A percentile compares a stretch with the other conserved stretches of the same genome.
phyloP scores from a whole-genome alignment of 306 rosid species.

The Vachellia collinsii region DNA sequence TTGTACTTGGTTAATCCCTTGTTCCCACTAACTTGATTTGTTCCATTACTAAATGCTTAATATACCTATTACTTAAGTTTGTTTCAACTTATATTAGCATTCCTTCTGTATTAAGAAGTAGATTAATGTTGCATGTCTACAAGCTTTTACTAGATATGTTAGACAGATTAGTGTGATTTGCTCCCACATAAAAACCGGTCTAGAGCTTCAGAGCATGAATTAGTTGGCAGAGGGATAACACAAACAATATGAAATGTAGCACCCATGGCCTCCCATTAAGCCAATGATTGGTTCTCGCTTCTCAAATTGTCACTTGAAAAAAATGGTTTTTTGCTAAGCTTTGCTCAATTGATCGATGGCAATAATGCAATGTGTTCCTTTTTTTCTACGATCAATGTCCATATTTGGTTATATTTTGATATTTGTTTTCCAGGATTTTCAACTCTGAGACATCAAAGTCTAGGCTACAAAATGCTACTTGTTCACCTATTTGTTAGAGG shows the following conservation, averaged over 20 bases:
- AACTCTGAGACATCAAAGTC: not conserved
- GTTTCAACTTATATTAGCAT: not conserved
- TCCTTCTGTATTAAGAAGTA: not conserved
- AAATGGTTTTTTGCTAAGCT: not conserved
- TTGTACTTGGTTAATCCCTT: constrained; percentile 1
- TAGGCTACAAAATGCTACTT: not conserved
- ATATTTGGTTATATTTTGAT: not conserved
- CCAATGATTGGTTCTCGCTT: not conserved
- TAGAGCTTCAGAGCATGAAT: constrained; percentile 5
- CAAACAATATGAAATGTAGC: not conserved
- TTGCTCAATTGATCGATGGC: not conserved
- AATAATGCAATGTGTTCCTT: not conserved
- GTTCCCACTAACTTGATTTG: not conserved
- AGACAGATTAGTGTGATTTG: not conserved
- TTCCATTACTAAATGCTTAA: not conserved
- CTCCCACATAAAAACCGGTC: not conserved
- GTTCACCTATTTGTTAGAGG: not conserved
- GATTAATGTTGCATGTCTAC: not conserved
- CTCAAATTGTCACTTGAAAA: not conserved
- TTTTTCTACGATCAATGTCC: not conserved
- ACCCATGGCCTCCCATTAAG: not conserved
- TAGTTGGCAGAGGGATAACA: not conserved
- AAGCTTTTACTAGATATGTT: not conserved
- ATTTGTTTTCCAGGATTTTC: not conserved
- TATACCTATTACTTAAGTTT: not conserved